A percentile compares a stretch with the other conserved stretches of the same genome.
Conservation (phyloP, 2,329 filamentous ascomycete genomes). For the Colletotrichum paranaense region DNA sequence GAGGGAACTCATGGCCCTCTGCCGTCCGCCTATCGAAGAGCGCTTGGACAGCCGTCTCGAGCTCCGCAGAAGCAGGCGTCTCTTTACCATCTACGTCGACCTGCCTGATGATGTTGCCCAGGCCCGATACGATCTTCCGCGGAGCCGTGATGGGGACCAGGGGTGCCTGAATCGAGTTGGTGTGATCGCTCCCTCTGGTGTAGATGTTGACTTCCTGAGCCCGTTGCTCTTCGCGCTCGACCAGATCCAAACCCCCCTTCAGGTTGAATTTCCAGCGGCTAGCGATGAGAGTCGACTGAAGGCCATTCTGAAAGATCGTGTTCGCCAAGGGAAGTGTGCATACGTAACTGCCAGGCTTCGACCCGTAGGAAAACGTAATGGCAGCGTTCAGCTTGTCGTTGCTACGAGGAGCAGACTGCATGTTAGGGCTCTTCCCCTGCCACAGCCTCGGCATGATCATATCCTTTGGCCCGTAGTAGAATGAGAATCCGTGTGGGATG, state of each 20-base stretch:
- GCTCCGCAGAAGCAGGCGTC: constrained; percentile 75
- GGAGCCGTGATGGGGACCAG: constrained; percentile 73
- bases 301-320: constrained; percentile 80
- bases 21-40: constrained; percentile 62
- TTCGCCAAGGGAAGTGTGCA: constrained; percentile 77
- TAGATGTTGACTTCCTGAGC: constrained; percentile 49
- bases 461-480: constrained; percentile 57
- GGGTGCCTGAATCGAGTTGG: constrained; percentile 46
- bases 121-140: constrained; percentile 70
- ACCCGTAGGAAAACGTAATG: constrained; percentile 11
- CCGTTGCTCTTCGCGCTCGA: constrained; percentile 47
- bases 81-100: constrained; percentile 60
- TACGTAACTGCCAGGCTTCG: constrained; percentile 36
- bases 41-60: constrained; percentile 72
- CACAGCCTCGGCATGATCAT: constrained; percentile 60
- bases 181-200: constrained; percentile 27
- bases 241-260: constrained; percentile 39
- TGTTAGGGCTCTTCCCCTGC: constrained; percentile 36
- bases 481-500: constrained; percentile 59
- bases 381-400: constrained; percentile 25
- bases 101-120: constrained; percentile 83
- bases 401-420: not conserved
- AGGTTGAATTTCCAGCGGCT: constrained; percentile 50
- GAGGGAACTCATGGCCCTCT: constrained; percentile 42
- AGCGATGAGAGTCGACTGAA: constrained; percentile 66